Evolutionary conservation across 2,329 filamentous ascomycete genomes (phyloP), one percentile per base, ranked within the genome.

Genomic region (Fusarium kyushuense): DNA sequence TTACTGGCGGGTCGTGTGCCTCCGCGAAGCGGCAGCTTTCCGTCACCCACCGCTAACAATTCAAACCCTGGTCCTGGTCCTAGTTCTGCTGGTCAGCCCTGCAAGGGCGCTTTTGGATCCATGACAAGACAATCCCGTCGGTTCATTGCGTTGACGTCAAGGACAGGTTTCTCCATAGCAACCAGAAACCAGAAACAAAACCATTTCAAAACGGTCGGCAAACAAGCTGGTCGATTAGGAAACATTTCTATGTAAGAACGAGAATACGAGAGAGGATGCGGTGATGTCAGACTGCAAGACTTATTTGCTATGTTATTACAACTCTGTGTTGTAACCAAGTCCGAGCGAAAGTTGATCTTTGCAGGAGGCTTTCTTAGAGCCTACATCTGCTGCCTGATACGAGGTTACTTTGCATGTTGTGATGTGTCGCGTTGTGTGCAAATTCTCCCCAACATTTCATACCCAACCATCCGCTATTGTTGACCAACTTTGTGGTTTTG

Each of bases 21-120:
- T 49, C 41, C 41, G 17, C 43, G 53, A 42, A 41, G 65, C 65
- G 65, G 60, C 55, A 58, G 52, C 56, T 58, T 69, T 69, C 66
- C 61, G 65, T 60, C 14, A 23, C 21, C 58, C 21, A 58, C 33
- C n/a, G 53, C 30, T 64, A 46, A 30, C 33, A 32, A 35, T 33
- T 17, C 23, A 14, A 17, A 19, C 35, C 48, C 49, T 62, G 42
- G 41, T 55, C 66, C 29, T 38, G 42, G 29, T 55, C 63, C 29
- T 38, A 40, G 29, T 27, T 47, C 38, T 48, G 29, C 33, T 53
- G 42, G 49, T 70, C 57, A 70, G 66, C 66, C 66, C 66, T 70
- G 65, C 48, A 54, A 49, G 49, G 35, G 57, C 43, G 49, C 29
- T 36, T 51, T 40, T 51, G 23, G 38, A 17, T 27, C 46, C 47